These are phyloP conservation scores for Panellus pusillus DNA, from an alignment of 768 basidiomycete genomes.

Conservation along the genomic window DNA sequence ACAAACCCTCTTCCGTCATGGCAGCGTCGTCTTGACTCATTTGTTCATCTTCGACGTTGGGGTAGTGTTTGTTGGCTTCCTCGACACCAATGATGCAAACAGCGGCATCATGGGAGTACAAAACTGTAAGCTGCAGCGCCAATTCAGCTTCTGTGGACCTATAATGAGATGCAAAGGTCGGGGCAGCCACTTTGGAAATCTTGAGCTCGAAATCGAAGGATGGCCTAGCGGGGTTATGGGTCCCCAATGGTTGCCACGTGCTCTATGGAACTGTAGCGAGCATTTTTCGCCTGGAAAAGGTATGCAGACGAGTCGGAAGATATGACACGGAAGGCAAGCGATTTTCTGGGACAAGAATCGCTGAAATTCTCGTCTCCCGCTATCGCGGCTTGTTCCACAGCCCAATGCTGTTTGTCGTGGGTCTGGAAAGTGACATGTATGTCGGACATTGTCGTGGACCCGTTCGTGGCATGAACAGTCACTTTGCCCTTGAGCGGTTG, in stretches of 20 bases:
- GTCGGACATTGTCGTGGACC: slow-evolving; percentile 5
- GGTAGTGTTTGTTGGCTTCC: neutral
- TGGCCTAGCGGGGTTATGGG: neutral
- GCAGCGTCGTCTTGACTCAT: neutral
- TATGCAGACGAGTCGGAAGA: neutral
- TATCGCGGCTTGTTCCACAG: neutral
- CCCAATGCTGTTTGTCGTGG: neutral
- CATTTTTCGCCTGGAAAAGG: neutral
- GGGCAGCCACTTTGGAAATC: neutral
- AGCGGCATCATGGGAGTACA: slow-evolving; percentile 5
- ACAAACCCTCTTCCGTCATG: slow-evolving; percentile 7
- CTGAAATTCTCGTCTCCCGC: neutral
- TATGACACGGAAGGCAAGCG: neutral
- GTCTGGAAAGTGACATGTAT: neutral
- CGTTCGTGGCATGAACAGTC: neutral
- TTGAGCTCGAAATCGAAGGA: slow-evolving; percentile 4
- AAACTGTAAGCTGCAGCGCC: neutral
- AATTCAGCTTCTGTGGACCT: neutral
- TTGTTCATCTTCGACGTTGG: neutral
- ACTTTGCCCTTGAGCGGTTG: slow-evolving; percentile 4
- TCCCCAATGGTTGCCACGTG: neutral
- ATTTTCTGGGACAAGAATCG: too few relatives aligned
- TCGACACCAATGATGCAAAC: neutral
- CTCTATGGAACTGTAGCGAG: neutral
- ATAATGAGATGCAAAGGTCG: slow-evolving; percentile 10